Percentiles rank a stretch among this genome's conserved stretches.
Conservation (phyloP, 345 rosid species). For the Eucalyptus tenuipes region DNA sequence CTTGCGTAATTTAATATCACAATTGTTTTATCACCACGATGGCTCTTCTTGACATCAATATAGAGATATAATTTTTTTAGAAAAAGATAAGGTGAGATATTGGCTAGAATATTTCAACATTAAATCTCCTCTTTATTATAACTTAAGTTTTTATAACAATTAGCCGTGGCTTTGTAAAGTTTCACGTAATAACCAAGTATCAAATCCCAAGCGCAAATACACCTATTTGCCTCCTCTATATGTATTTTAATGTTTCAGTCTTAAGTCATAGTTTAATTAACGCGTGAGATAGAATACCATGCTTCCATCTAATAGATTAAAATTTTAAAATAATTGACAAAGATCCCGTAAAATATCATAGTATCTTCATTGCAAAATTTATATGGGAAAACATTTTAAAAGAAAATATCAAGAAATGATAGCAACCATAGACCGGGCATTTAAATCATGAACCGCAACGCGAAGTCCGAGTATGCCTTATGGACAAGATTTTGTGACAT, state of each 20-base stretch:
- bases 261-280: background rate
- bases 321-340: background rate
- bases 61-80: background rate
- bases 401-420: background rate
- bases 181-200: background rate
- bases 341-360: background rate
- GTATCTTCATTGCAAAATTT: background rate
- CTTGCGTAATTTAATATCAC: too few species aligned
- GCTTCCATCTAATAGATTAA: background rate
- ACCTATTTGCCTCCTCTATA: background rate
- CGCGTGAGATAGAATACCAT: background rate
- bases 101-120: background rate
- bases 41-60: background rate
- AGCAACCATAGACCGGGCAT: background rate
- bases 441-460: background rate
- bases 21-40: background rate
- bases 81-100: background rate
- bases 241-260: background rate
- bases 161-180: background rate
- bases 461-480: background rate
- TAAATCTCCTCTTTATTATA: too few species aligned
- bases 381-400: background rate
- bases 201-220: background rate
- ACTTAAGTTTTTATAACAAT: too few species aligned
- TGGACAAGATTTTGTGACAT: background rate